Evolutionary conservation across 352 stramenopile genomes (phyloP).

Genomic region (Pythium coloratum): DNA sequence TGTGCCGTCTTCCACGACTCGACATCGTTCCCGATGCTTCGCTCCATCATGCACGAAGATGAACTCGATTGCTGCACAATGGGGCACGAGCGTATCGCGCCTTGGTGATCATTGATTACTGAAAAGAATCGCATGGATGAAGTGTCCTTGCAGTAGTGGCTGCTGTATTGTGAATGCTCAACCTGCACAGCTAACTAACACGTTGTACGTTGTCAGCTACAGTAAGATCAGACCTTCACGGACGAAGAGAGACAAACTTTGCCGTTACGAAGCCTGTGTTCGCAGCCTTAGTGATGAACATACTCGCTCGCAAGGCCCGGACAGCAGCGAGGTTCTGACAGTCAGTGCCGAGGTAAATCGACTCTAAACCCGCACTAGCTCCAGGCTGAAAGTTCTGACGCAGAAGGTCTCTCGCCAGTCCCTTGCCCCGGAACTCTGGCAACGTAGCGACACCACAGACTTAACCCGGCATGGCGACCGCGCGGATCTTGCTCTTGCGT

Average conservation of each 20-base stretch:
- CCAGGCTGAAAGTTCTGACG: slow-evolving; percentile 8
- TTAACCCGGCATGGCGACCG: slow-evolving; percentile 10
- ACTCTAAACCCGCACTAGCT: slow-evolving; percentile 6
- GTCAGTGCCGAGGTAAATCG: slow-evolving; percentile 27
- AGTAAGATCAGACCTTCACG: background rate
- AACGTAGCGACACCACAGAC: slow-evolving; percentile 19
- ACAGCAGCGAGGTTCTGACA: slow-evolving; percentile 19
- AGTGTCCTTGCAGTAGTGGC: too few relatives aligned
- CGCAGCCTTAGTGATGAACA: slow-evolving; percentile 21
- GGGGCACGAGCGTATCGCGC: slow-evolving; percentile 1
- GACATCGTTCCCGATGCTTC: slow-evolving; percentile 12
- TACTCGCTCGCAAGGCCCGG: slow-evolving; percentile 13
- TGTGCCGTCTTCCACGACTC: slow-evolving; percentile 15
- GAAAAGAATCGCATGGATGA: too few relatives aligned
- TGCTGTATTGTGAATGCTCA: too few relatives aligned
- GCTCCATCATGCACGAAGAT: slow-evolving; percentile 9
- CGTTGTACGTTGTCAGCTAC: too few relatives aligned
- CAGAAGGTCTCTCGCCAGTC: slow-evolving; percentile 13
- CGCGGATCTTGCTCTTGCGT: slow-evolving; percentile 4
- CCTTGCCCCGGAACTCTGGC: slow-evolving; percentile 4
- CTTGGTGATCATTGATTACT: background rate
- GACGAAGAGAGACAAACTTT: slow-evolving; percentile 3
- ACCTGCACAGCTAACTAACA: background rate
- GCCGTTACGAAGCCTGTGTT: slow-evolving; percentile 4
- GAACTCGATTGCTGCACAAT: background rate